These are phyloP conservation scores for Leptographium flavum DNA, from an alignment of 2,329 filamentous ascomycete genomes.

Conservation along the genomic window DNA sequence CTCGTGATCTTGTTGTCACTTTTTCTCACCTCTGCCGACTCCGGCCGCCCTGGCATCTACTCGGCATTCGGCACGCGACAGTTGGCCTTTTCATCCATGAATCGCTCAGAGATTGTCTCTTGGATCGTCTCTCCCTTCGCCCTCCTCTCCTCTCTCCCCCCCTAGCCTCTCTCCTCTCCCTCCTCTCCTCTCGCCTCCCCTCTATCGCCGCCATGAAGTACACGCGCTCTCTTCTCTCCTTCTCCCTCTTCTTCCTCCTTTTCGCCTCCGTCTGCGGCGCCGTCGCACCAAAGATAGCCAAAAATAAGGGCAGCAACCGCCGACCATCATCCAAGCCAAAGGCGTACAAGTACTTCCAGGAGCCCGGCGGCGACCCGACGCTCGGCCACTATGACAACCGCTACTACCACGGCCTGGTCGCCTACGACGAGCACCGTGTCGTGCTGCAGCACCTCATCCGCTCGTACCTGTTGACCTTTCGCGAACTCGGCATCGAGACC, in stretches of 20 bases:
- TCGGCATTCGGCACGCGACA: too few species aligned
- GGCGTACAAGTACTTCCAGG: slow-evolving; percentile 59
- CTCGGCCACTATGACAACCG: slow-evolving; percentile 62
- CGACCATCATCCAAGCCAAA: too few species aligned
- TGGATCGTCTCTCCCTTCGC: neutral
- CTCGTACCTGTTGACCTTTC: slow-evolving; percentile 57
- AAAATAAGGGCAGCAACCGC: neutral
- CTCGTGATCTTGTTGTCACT: too few species aligned
- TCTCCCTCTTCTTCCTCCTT: neutral
- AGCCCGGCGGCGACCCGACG: slow-evolving; percentile 44
- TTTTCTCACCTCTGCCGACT: too few species aligned
- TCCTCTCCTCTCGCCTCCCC: neutral
- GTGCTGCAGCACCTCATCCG: slow-evolving; percentile 56
- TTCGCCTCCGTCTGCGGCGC: too few species aligned
- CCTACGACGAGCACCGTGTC: slow-evolving; percentile 51
- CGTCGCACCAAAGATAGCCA: neutral
- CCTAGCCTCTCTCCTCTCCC: neutral
- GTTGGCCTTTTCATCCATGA: too few species aligned
- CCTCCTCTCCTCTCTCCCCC: neutral
- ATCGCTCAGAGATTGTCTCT: too few species aligned
- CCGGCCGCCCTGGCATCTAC: too few species aligned
- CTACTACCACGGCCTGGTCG: slow-evolving; percentile 49
- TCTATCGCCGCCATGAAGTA: neutral
- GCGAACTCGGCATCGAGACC: slow-evolving; percentile 53
- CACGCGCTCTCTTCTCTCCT: neutral